Percentiles rank a stretch among this genome's conserved stretches.
These are phyloP conservation scores for Geotrichum restrictum DNA, from an alignment of 1,139 yeast genomes.

Conservation along the genomic window DNA sequence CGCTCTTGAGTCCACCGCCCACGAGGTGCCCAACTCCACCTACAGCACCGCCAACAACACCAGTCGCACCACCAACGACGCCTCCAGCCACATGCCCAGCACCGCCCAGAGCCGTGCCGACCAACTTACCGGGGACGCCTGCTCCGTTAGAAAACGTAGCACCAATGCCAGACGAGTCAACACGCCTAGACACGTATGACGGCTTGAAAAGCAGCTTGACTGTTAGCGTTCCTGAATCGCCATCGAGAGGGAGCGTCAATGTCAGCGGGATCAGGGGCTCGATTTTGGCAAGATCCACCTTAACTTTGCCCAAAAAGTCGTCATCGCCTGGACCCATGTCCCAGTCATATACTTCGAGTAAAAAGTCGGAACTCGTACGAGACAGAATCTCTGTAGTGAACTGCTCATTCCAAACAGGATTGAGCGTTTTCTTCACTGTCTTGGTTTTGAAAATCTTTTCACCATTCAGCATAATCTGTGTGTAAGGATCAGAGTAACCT, in stretches of 20 bases:
- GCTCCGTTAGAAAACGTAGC: constrained; percentile 30
- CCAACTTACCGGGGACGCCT: constrained; percentile 27
- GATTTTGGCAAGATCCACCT: constrained; percentile 55
- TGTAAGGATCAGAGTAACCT: constrained; percentile 92
- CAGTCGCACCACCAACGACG: constrained; percentile 41
- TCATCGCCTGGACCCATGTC: constrained; percentile 85
- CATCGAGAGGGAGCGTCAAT: constrained; percentile 50
- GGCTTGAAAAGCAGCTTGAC: constrained; percentile 65
- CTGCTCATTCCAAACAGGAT: constrained; percentile 81
- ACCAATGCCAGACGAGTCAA: constrained; percentile 25
- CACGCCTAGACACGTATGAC: constrained; percentile 54
- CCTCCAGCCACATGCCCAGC: constrained; percentile 44
- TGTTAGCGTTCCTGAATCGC: constrained; percentile 55
- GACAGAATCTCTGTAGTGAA: constrained; percentile 52
- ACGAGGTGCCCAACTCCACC: constrained; percentile 45
- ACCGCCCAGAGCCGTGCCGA: constrained; percentile 36
- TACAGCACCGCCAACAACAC: constrained; percentile 41
- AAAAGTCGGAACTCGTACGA: constrained; percentile 57
- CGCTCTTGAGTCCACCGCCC: constrained; percentile 29
- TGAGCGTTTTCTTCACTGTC: constrained; percentile 75
- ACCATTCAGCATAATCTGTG: constrained; percentile 62
- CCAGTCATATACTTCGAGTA: constrained; percentile 74
- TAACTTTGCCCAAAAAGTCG: constrained; percentile 72
- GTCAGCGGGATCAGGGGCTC: constrained; percentile 55
- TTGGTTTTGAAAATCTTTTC: constrained; percentile 67